Percentiles rank a stretch among this genome's conserved stretches.
Evolutionary conservation across 2,329 filamentous ascomycete species (phyloP).

Genomic region (Tympanopsis confertula): DNA sequence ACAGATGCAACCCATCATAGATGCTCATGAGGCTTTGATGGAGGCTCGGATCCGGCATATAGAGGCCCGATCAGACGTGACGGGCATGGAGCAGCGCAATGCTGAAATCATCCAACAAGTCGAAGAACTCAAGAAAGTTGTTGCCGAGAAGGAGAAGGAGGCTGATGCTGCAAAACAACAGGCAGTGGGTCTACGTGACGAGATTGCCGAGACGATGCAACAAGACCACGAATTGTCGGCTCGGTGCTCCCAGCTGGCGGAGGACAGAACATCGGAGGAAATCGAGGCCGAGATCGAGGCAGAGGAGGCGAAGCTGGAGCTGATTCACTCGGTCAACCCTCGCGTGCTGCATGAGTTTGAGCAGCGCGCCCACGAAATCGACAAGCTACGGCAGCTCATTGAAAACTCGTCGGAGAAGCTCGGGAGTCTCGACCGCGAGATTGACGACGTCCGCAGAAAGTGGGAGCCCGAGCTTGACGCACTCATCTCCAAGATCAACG

Average conservation of each 20-base stretch:
- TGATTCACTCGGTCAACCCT: constrained; percentile 48
- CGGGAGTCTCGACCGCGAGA: constrained; percentile 30
- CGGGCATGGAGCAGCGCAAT: constrained; percentile 57
- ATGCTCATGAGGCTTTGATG: constrained; percentile 50
- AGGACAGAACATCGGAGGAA: constrained; percentile 26
- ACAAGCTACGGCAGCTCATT: constrained; percentile 29
- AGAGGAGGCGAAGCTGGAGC: constrained; percentile 44
- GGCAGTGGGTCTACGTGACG: no score
- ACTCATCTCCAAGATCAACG: constrained; percentile 50
- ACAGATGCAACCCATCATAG: constrained; percentile 47
- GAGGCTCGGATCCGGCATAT: constrained; percentile 61
- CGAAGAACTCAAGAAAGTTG: constrained; percentile 28
- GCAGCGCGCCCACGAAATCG: constrained; percentile 40
- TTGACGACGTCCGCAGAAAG: constrained; percentile 38
- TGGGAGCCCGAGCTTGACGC: constrained; percentile 58
- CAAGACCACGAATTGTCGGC: constrained; percentile 28
- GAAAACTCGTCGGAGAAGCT: constrained; percentile 30
- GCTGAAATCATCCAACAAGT: constrained; percentile 40
- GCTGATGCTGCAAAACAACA: no score
- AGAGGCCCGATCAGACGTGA: constrained; percentile 73
- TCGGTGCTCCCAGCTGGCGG: constrained; percentile 22
- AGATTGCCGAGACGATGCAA: no score
- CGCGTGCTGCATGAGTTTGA: constrained; percentile 50
- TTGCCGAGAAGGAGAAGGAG: constrained; percentile 24
- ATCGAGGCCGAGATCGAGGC: constrained; percentile 50